phyloP scores from a whole-genome alignment of 352 stramenopile genomes.

The Globisporangium barbulae region DNA sequence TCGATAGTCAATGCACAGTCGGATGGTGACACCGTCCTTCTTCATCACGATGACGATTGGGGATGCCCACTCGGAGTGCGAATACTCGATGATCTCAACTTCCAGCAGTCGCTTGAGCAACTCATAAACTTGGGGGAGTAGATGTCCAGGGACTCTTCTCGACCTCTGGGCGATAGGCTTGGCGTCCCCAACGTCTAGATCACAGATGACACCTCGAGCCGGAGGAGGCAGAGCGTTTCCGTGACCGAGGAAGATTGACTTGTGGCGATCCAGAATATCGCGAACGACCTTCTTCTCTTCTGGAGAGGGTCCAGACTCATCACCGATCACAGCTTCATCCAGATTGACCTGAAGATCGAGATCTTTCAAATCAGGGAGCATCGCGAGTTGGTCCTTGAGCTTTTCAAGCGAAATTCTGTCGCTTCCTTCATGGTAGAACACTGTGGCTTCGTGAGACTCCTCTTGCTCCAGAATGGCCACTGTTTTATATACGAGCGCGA shows the following conservation, averaged over 20 bases:
- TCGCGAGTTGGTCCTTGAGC: not conserved
- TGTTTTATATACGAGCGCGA: not conserved
- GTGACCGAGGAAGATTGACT: not conserved
- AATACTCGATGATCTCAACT: not conserved
- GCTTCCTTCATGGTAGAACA: slow-evolving; percentile 7
- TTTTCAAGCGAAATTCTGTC: not conserved
- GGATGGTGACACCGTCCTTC: slow-evolving; percentile 15
- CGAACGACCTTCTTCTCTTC: not conserved
- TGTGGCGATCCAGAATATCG: not conserved
- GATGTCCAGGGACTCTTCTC: not conserved
- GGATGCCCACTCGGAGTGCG: not conserved
- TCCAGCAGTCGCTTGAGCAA: not conserved
- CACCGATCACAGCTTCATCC: not conserved
- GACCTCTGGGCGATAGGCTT: not conserved
- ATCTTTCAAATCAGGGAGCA: not conserved
- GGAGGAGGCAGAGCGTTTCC: not conserved
- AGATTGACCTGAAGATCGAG: not conserved
- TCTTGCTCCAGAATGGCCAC: not conserved
- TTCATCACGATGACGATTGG: slow-evolving; percentile 17
- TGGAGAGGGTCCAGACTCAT: not conserved
- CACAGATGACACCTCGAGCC: not conserved
- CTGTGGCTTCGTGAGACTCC: not conserved
- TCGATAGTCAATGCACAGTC: slow-evolving; percentile 22
- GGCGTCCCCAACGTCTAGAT: not conserved
- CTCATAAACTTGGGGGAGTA: not conserved